Percentiles rank a stretch among this genome's conserved stretches.
Conservation (phyloP, 495 filamentous ascomycete genomes). For the Talaromyces borbonicus region DNA sequence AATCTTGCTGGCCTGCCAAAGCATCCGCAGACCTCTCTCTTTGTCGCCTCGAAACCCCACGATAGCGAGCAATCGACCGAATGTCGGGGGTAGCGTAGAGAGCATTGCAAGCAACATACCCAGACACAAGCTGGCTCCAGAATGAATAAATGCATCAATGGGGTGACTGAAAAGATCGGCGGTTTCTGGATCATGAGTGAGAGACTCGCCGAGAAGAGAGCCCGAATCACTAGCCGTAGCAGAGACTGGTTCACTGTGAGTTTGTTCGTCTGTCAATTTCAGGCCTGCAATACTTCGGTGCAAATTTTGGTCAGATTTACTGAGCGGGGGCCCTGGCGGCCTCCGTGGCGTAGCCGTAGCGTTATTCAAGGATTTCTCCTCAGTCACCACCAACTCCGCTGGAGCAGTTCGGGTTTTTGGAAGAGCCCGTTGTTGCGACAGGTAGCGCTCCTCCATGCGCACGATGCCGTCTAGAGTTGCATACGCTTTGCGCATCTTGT, state of each 20-base stretch:
- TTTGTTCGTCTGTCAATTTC: conserved; percentile 14
- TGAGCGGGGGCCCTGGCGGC: neutral
- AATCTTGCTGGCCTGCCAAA: conserved; percentile 88
- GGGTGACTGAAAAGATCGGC: conserved; percentile 51
- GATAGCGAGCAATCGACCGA: conserved; percentile 71
- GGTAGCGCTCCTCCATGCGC: conserved; percentile 50
- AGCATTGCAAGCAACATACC: conserved; percentile 77
- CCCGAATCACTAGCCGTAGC: conserved; percentile 12
- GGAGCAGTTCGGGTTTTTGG: neutral
- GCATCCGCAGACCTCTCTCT: conserved; percentile 68
- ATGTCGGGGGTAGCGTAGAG: conserved; percentile 84
- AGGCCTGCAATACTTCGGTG: conserved; percentile 24
- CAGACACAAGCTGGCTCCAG: conserved; percentile 80
- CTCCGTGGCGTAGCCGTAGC: neutral
- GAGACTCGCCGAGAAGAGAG: conserved; percentile 17
- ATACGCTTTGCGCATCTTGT: conserved; percentile 86
- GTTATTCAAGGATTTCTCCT: neutral
- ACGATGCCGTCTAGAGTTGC: conserved; percentile 69
- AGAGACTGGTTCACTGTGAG: conserved; percentile 4
- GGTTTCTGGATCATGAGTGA: conserved; percentile 40
- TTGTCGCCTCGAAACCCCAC: conserved; percentile 91
- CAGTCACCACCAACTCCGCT: neutral
- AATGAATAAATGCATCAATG: conserved; percentile 80
- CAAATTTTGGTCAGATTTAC: conserved; percentile 13
- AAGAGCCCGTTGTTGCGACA: conserved; percentile 21